phyloP scores from a whole-genome alignment of 108 stramenopile species.

The Cyclotella baltica region DNA sequence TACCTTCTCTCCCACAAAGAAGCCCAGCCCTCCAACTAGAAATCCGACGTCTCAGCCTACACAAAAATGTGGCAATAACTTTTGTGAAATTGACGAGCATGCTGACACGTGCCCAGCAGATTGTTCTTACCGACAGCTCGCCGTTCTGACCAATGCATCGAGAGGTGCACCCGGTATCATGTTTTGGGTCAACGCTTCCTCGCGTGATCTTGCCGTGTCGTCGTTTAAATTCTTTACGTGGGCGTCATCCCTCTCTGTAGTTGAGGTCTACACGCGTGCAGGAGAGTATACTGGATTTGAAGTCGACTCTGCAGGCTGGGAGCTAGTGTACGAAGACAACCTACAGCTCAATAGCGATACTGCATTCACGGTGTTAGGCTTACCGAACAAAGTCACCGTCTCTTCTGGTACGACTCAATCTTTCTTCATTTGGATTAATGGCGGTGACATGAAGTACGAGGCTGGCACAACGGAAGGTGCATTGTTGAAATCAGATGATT shows the following conservation, averaged over 20 bases:
- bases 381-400: background rate
- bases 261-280: conserved; percentile 4
- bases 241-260: background rate
- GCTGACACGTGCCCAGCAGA: background rate
- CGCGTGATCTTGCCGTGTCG: conserved; percentile 3
- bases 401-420: background rate
- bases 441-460: conserved; percentile 4
- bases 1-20: background rate
- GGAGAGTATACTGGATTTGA: conserved; percentile 10
- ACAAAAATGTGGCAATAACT: background rate
- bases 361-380: background rate
- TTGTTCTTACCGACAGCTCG: background rate
- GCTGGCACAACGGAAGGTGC: conserved; percentile 9
- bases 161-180: conserved; percentile 11
- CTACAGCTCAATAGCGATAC: background rate
- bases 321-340: conserved; percentile 3
- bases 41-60: background rate
- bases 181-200: conserved; percentile 7
- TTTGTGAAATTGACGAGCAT: conserved; percentile 11
- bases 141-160: background rate
- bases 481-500: background rate
- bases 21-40: conserved; percentile 4
- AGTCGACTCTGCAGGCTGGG: background rate
- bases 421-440: conserved; percentile 5
- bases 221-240: conserved; percentile 8